Evolutionary conservation across 768 basidiomycete species (phyloP).

Genomic region (Cystobasidium tubakii): DNA sequence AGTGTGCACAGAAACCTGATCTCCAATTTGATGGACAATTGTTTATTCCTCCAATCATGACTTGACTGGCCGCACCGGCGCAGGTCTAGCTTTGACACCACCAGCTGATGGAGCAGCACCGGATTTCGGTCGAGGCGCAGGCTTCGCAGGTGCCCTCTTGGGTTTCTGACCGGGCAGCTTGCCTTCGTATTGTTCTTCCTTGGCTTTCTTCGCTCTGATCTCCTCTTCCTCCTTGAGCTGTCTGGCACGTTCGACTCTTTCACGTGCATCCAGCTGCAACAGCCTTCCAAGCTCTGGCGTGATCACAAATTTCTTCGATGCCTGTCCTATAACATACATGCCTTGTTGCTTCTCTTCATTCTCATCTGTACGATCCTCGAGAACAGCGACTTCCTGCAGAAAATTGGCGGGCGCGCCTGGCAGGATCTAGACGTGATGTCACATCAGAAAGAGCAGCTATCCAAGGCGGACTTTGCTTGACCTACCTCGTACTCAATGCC

Average conservation of each 20-base stretch:
- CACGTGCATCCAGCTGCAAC: conserved; percentile 21
- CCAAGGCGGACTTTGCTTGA: background rate
- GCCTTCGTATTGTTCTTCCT: conserved; percentile 4
- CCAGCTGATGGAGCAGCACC: background rate
- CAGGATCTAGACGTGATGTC: conserved; percentile 36
- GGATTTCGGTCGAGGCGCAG: background rate
- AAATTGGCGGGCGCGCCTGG: conserved; percentile 45
- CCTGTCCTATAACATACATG: conserved; percentile 45
- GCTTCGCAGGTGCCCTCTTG: conserved; percentile 11
- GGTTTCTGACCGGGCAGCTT: conserved; percentile 1
- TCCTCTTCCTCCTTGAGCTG: conserved; percentile 34
- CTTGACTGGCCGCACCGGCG: background rate
- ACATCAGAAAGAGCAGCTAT: background rate
- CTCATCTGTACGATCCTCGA: conserved; percentile 20
- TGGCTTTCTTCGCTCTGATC: conserved; percentile 13
- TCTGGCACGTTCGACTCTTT: conserved; percentile 7
- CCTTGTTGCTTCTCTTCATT: background rate
- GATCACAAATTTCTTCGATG: conserved; percentile 45
- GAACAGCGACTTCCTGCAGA: conserved; percentile 45
- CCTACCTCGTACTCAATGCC: conserved; percentile 42
- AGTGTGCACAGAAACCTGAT: too few relatives aligned
- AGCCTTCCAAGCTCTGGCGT: conserved; percentile 44
- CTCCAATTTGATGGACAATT: too few relatives aligned
- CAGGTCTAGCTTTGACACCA: background rate
- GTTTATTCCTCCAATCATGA: too few relatives aligned